Conservation (phyloP, 495 filamentous ascomycete species). For the Chaetomium cochliodes region DNA sequence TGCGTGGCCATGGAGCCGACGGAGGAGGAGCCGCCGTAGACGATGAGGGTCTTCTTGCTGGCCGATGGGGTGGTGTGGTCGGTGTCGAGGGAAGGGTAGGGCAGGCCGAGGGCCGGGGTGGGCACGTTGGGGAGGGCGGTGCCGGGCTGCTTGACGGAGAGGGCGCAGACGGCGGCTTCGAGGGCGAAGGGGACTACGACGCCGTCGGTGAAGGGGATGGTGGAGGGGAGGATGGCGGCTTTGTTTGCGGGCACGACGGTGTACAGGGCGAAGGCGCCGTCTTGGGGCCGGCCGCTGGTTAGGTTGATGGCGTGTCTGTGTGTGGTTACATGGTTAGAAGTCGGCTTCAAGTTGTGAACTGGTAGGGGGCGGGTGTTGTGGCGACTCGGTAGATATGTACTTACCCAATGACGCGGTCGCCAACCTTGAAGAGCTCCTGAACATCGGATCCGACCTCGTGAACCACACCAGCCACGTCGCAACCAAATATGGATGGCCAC, state of each 20-base stretch:
- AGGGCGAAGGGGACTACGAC: not conserved
- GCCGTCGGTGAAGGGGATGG: not conserved
- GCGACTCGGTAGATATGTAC: not conserved
- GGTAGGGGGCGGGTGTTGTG: too few species aligned
- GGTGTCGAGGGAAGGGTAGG: not conserved
- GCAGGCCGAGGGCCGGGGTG: not conserved
- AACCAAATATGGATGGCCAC: not conserved
- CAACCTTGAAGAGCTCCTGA: not conserved
- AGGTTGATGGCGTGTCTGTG: not conserved
- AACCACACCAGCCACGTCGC: not conserved
- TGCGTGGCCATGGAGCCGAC: not conserved
- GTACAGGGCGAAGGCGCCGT: not conserved
- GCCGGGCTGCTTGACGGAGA: not conserved
- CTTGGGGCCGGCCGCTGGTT: not conserved
- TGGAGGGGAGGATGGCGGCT: not conserved
- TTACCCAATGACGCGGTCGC: not conserved
- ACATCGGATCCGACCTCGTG: not conserved
- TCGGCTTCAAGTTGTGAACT: not conserved
- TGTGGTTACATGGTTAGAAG: not conserved
- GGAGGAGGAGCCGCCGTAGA: not conserved
- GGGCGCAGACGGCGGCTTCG: not conserved
- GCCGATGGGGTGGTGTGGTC: not conserved
- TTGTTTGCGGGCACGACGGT: not conserved
- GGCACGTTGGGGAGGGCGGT: not conserved
- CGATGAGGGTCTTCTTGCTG: not conserved